Evolutionary conservation across 768 basidiomycete species (phyloP).

Genomic region (Amanita rubescens): DNA sequence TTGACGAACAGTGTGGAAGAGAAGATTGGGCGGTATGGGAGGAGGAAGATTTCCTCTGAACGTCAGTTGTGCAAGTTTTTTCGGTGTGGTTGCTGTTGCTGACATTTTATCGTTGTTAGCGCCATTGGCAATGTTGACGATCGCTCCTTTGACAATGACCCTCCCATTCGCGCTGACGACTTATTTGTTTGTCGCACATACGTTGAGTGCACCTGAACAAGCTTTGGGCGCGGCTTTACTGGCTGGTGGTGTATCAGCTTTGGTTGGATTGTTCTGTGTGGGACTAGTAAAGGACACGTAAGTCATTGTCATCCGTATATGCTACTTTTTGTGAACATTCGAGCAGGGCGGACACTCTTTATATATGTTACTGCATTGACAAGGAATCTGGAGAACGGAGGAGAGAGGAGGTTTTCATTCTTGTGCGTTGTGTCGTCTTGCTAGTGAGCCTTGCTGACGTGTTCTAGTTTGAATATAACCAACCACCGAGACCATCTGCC

Average conservation of each 20-base stretch:
- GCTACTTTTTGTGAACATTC: neutral
- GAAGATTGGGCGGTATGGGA: conserved; percentile 29
- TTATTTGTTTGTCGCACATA: conserved; percentile 87
- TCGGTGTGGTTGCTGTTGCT: neutral
- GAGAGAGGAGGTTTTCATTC: conserved; percentile 35
- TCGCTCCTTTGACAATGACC: conserved; percentile 71
- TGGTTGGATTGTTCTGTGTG: conserved; percentile 79
- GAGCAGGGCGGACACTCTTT: conserved; percentile 35
- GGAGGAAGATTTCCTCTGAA: conserved; percentile 47
- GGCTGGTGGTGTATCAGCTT: conserved; percentile 70
- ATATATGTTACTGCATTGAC: conserved; percentile 44
- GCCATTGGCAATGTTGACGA: conserved; percentile 65
- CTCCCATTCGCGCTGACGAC: conserved; percentile 77
- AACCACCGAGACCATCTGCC: conserved; percentile 10
- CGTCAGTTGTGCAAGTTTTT: conserved; percentile 32
- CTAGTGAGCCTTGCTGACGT: neutral
- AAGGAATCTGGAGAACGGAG: conserved; percentile 33
- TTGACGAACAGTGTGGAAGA: conserved; percentile 29
- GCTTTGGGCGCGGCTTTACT: conserved; percentile 72
- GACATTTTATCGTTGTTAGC: conserved; percentile 25
- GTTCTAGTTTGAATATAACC: conserved; percentile 28
- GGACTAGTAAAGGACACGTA: conserved; percentile 69
- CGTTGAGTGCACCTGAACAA: conserved; percentile 57
- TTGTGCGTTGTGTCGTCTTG: conserved; percentile 20
- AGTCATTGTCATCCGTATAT: conserved; percentile 12